phyloP scores from a whole-genome alignment of 2,329 filamentous ascomycete genomes.

The Trichoderma gracile region DNA sequence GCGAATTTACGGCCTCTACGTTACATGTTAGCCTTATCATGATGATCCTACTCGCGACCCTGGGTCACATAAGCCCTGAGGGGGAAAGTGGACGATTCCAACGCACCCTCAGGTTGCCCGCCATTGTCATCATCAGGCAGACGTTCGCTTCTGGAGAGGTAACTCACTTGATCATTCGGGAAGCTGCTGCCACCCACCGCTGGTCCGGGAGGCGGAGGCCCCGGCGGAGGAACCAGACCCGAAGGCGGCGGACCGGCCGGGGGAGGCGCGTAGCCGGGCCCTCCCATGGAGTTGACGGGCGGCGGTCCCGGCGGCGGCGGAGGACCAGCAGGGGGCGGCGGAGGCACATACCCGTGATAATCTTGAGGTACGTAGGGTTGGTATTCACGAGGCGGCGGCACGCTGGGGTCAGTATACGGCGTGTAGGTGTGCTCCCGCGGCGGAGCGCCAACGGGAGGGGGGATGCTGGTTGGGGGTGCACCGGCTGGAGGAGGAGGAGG shows the following conservation, averaged over 20 bases:
- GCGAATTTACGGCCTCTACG: slow-evolving; percentile 37
- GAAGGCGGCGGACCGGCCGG: slow-evolving; percentile 37
- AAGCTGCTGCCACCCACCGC: slow-evolving; percentile 38
- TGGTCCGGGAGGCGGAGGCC: slow-evolving; percentile 36
- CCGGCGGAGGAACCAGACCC: slow-evolving; percentile 36
- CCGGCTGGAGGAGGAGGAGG: slow-evolving; percentile 20
- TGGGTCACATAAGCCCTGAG: not conserved
- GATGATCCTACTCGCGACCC: too few relatives aligned
- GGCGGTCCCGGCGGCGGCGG: slow-evolving; percentile 25
- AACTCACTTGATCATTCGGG: slow-evolving; percentile 49
- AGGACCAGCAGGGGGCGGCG: slow-evolving; percentile 41
- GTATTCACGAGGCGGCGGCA: slow-evolving; percentile 37
- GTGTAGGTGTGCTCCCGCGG: not conserved
- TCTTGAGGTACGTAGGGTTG: slow-evolving; percentile 47
- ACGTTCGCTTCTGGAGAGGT: slow-evolving; percentile 37
- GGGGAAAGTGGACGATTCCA: slow-evolving; percentile 32
- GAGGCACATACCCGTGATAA: slow-evolving; percentile 45
- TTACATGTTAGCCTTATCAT: not conserved
- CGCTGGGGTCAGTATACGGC: too few relatives aligned
- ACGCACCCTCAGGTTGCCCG: slow-evolving; percentile 43
- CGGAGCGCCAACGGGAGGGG: not conserved
- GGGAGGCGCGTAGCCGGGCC: slow-evolving; percentile 24
- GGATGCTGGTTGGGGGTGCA: slow-evolving; percentile 33
- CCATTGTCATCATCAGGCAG: slow-evolving; percentile 22
- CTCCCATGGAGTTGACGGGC: slow-evolving; percentile 11